Base-by-base conservation (phyloP, 148 eudicot species). In the Rhododendron williamsianum region DNA sequence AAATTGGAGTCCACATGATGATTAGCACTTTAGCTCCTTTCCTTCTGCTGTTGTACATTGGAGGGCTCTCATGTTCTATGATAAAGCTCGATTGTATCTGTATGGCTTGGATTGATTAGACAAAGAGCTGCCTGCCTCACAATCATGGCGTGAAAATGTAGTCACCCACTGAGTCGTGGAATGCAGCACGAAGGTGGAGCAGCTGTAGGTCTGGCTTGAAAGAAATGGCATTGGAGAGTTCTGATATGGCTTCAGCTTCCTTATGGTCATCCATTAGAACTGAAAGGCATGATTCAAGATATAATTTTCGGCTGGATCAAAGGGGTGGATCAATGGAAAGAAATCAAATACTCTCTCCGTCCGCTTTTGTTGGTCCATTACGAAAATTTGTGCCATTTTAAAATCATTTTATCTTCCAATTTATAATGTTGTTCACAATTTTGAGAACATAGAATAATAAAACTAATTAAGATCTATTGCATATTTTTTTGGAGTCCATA, bases 181-280 rank as follows among this genome's bases (percentile, higher is more conserved):
- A 93, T 82, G 95, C 93, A 54, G 95, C 95, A 83, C 94, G 88
- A 21, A 93, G 95, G 91, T 93, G 94, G 60, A 93, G 90, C 43
- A 93, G 92, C 81, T 92, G 95, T 88, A 92, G 84, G 83, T 93
- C 94, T 2, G 92, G 94, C 86, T 91, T 93, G 88, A 93, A 93
- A 86, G 91, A 87, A 84, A 93, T 92, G 85, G 94, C 94, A 63
- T 77, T 91, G 69, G 95, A 88, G 38, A 93, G 93, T 87, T 92
- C 93, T 49, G 83, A 84, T n/a, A 93, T 92, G 65, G 95, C 94
- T 86, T 93, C 94, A 9, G 89, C 92, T 88, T 92, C 94, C 85
- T 91, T 91, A 86, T 91, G 95, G 84, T 93, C 95, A 89, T 93
- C 93, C 95, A 93, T 93, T 58, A 93, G 84, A 63, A 93, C 94